Conservation (phyloP, 805 yeast genomes). For the Nakazawaea populi region DNA sequence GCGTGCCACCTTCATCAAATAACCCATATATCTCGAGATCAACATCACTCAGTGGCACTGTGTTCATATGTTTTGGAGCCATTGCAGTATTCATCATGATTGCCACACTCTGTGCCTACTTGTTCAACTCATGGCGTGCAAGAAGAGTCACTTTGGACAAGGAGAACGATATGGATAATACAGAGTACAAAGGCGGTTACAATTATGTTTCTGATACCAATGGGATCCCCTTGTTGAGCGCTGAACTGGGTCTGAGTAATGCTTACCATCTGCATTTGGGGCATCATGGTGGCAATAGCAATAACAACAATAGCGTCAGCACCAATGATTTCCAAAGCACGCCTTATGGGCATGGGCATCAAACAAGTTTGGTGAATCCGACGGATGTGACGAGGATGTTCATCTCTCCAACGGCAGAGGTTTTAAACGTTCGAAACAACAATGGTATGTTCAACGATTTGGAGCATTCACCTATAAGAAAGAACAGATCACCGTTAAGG, state of each 20-base stretch:
- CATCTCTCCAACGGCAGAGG: constrained; percentile 78
- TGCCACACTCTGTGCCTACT: constrained; percentile 19
- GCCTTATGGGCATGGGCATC: constrained; percentile 14
- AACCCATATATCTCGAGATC: constrained; percentile 62
- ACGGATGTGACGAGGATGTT: constrained; percentile 46
- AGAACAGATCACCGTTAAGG: not conserved
- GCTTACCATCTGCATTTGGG: not conserved
- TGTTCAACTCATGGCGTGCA: constrained; percentile 25
- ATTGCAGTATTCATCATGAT: constrained; percentile 55
- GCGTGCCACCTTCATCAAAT: constrained; percentile 50
- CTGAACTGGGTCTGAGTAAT: not conserved
- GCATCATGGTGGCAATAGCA: not conserved
- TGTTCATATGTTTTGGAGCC: constrained; percentile 76
- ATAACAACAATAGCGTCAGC: not conserved
- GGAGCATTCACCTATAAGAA: not conserved
- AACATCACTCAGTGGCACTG: constrained; percentile 64
- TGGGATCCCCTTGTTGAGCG: constrained; percentile 1
- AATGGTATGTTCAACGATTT: not conserved
- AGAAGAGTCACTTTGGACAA: constrained; percentile 39
- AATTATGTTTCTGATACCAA: not conserved
- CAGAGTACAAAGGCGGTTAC: constrained; percentile 3
- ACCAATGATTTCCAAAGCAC: not conserved
- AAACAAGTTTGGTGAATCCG: constrained; percentile 13
- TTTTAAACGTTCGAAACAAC: constrained; percentile 25
- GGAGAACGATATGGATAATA: constrained; percentile 13